phyloP scores from a whole-genome alignment of 2,329 filamentous ascomycete genomes.

The Fusarium pseudoanthophilum region DNA sequence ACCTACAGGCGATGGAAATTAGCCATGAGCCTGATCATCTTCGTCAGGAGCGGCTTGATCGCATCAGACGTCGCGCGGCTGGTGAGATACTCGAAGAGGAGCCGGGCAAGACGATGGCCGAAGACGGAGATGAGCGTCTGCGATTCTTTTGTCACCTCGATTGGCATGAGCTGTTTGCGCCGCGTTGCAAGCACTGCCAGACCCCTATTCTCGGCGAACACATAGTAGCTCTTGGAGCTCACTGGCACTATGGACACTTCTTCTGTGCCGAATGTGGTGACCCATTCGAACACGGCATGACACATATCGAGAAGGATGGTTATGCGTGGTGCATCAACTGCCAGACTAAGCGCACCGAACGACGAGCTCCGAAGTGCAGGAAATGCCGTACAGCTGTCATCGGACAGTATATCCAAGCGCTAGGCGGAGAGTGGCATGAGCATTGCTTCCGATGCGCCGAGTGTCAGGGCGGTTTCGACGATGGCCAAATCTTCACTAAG shows the following conservation, averaged over 20 bases:
- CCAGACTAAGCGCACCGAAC: constrained; percentile 90
- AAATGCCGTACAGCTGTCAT: constrained; percentile 87
- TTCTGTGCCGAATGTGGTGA: constrained; percentile 99
- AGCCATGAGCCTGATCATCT: constrained; percentile 86
- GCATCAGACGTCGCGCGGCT: constrained; percentile 71
- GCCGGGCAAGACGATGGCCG: constrained; percentile 71
- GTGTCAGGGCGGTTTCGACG: constrained; percentile 69
- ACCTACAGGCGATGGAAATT: constrained; percentile 94
- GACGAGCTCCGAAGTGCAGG: constrained; percentile 87
- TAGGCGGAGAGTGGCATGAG: constrained; percentile 94
- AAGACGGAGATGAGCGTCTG: constrained; percentile 77
- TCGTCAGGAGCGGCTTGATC: constrained; percentile 76
- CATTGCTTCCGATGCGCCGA: constrained; percentile 85
- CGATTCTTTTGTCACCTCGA: constrained; percentile 99
- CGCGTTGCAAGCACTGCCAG: constrained; percentile 93
- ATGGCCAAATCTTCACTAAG: constrained; percentile 73
- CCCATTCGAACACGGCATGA: constrained; percentile 80
- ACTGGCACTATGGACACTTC: constrained; percentile 98
- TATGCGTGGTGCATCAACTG: constrained; percentile 97
- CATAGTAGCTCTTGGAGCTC: constrained; percentile 89
- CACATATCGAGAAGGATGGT: constrained; percentile 91
- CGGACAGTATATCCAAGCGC: constrained; percentile 87
- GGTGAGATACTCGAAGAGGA: constrained; percentile 71
- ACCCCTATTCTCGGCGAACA: constrained; percentile 97
- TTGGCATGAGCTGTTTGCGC: constrained; percentile 94